These are phyloP conservation scores for Paraphoma sp. DNA, from an alignment of 2,329 filamentous ascomycete species.

Conservation along the genomic window DNA sequence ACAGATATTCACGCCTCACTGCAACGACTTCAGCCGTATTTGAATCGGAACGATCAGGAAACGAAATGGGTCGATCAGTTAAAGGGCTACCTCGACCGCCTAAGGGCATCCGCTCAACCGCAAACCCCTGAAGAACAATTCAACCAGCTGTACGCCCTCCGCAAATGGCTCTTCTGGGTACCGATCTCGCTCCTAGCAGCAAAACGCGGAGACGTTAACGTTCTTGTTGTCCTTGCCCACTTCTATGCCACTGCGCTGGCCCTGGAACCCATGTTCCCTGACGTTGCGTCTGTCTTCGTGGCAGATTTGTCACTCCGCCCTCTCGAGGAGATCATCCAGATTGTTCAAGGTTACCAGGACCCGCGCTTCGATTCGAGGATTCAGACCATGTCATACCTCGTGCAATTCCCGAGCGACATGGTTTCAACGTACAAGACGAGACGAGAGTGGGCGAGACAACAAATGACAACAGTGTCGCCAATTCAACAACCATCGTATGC, in stretches of 20 bases:
- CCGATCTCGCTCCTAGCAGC: constrained; percentile 83
- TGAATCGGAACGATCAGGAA: constrained; percentile 54
- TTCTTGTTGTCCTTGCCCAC: constrained; percentile 84
- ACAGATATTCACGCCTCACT: constrained; percentile 51
- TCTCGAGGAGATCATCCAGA: constrained; percentile 83
- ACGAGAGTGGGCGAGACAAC: constrained; percentile 49
- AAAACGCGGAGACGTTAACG: constrained; percentile 75
- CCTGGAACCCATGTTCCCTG: constrained; percentile 89
- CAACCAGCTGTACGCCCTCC: constrained; percentile 83
- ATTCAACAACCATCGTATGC: constrained; percentile 46
- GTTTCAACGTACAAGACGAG: constrained; percentile 51
- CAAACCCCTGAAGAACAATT: constrained; percentile 79
- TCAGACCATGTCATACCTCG: constrained; percentile 53
- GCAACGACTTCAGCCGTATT: constrained; percentile 52
- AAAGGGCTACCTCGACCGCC: constrained; percentile 54
- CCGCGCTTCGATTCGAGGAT: constrained; percentile 50
- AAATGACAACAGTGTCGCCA: constrained; percentile 39
- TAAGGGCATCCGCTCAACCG: constrained; percentile 50
- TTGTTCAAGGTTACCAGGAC: constrained; percentile 62
- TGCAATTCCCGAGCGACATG: constrained; percentile 55
- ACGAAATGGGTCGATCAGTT: constrained; percentile 58
- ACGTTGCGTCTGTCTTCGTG: constrained; percentile 85
- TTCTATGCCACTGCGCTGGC: constrained; percentile 89
- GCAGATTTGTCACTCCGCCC: constrained; percentile 73
- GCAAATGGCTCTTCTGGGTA: constrained; percentile 96